These are phyloP conservation scores for Phytophthora lateralis DNA, from an alignment of 352 stramenopile genomes.

Conservation along the genomic window DNA sequence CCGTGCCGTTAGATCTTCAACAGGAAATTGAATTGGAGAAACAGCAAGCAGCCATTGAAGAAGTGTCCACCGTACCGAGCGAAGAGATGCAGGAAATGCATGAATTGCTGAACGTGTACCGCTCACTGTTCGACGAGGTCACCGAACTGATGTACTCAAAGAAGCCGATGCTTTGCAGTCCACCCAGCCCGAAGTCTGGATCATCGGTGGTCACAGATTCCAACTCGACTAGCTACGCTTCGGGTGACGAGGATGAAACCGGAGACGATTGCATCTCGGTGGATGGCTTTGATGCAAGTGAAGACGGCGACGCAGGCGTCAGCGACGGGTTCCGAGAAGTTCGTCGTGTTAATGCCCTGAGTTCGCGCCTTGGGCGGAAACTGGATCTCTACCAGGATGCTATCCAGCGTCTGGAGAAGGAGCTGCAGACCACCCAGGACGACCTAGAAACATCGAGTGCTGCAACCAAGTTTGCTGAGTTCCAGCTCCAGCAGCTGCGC, in stretches of 20 bases:
- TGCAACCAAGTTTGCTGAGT: slow-evolving; percentile 83
- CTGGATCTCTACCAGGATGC: slow-evolving; percentile 75
- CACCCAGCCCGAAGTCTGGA: slow-evolving; percentile 56
- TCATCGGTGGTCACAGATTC: slow-evolving; percentile 74
- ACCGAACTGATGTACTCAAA: slow-evolving; percentile 64
- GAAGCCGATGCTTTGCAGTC: slow-evolving; percentile 44
- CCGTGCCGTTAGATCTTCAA: slow-evolving; percentile 19
- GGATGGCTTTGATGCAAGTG: slow-evolving; percentile 40
- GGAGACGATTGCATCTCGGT: slow-evolving; percentile 40
- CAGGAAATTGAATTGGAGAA: slow-evolving; percentile 32
- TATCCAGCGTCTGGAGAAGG: slow-evolving; percentile 74
- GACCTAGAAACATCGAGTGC: slow-evolving; percentile 82
- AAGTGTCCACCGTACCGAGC: slow-evolving; percentile 32
- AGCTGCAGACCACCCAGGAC: slow-evolving; percentile 63
- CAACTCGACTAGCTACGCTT: slow-evolving; percentile 67
- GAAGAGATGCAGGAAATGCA: slow-evolving; percentile 57
- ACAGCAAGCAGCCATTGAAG: slow-evolving; percentile 18
- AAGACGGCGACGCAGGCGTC: slow-evolving; percentile 35
- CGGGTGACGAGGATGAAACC: slow-evolving; percentile 52
- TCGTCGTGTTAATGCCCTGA: slow-evolving; percentile 60
- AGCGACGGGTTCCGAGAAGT: slow-evolving; percentile 59
- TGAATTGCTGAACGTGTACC: slow-evolving; percentile 73
- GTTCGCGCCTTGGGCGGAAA: slow-evolving; percentile 67
- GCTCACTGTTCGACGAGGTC: slow-evolving; percentile 66
- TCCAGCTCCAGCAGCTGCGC: slow-evolving; percentile 77